A percentile compares a stretch with the other conserved stretches of the same genome.
Conservation (phyloP, 208 protist genomes). For the Porcisia hertigi region DNA sequence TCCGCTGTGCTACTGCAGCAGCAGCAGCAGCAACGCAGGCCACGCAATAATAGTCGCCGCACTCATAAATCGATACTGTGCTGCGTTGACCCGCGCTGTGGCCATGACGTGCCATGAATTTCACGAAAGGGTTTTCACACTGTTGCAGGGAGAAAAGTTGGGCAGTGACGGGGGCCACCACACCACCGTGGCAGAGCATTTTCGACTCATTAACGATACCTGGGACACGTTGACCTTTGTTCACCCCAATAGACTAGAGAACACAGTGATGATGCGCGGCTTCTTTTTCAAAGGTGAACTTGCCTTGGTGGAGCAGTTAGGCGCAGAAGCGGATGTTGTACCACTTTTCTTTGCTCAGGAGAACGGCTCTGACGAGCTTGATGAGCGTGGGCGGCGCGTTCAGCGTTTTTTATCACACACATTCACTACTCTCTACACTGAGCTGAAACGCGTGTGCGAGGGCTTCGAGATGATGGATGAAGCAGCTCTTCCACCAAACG, state of each 20-base stretch:
- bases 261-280: slow-evolving; percentile 13
- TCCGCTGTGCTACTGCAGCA: too few species aligned
- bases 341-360: slow-evolving; percentile 2
- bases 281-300: slow-evolving; percentile 27
- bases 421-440: slow-evolving; percentile 3
- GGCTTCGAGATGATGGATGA: neutral
- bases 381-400: slow-evolving; percentile 3
- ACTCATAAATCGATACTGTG: neutral
- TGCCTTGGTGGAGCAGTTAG: slow-evolving; percentile 27
- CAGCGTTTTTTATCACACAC: slow-evolving; percentile 8
- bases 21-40: neutral
- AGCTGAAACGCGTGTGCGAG: neutral
- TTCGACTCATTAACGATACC: slow-evolving; percentile 18
- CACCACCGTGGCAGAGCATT: neutral
- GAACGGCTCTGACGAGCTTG: neutral
- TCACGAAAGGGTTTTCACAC: neutral
- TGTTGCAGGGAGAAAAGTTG: neutral
- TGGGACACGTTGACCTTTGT: slow-evolving; percentile 21
- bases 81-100: neutral
- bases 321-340: slow-evolving; percentile 21
- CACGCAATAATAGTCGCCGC: neutral
- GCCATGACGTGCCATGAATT: slow-evolving; percentile 1
- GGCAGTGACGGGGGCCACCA: neutral
- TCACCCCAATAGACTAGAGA: slow-evolving; percentile 6
- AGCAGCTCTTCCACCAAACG: slow-evolving; percentile 1